Base-by-base conservation (phyloP, 2,329 filamentous ascomycete genomes). In the Colletotrichum nymphaeae region DNA sequence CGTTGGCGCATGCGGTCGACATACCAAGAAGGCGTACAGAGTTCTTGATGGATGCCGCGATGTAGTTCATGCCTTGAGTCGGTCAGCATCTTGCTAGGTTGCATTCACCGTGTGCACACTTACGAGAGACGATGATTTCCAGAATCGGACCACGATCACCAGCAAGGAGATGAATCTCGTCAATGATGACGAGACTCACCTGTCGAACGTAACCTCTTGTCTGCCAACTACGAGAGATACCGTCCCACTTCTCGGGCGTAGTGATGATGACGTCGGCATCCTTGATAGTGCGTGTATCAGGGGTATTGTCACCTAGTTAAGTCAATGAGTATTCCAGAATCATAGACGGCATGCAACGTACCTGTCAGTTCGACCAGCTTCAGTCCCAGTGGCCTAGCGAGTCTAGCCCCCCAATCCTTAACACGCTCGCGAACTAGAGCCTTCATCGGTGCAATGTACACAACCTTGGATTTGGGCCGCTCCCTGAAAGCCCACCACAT, bases 401-500 rank as follows among this genome's bases (percentile, higher is more conserved):
- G 88, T 19, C 97, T 91, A 72, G 90, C 90, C 14, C 93, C 91
- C 97, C 97, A 99, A 80, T 99, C 97, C 79, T 97, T 94, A 30
- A 99, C 96, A 83, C 97, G 92, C 82, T 99, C 97, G 3, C 97
- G 94, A 24, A 99, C 97, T 37, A 99, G 91, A 0, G 97, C 97
- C 83, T 99, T 99, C 97, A 99, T 99, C 0, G 97, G 97, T 2
- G 97, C 97, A 80, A 99, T 98, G 81, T 99, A 99, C 14, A 99
- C 97, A 2, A 99, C 95, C 84, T 99, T 99, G 4, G 95, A 98
- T 4, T 95, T 95, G 1, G 97, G 97, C 63, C 93, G 93, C 80
- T 98, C 95, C 16, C 95, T 92, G 84, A 99, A 98, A 3, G 97
- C 96, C 95, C 95, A 98, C 97, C 97, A 99, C 96, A 99, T 98